Evolutionary conservation across 768 basidiomycete genomes (phyloP).

Genomic region (Steccherinum ochraceum): DNA sequence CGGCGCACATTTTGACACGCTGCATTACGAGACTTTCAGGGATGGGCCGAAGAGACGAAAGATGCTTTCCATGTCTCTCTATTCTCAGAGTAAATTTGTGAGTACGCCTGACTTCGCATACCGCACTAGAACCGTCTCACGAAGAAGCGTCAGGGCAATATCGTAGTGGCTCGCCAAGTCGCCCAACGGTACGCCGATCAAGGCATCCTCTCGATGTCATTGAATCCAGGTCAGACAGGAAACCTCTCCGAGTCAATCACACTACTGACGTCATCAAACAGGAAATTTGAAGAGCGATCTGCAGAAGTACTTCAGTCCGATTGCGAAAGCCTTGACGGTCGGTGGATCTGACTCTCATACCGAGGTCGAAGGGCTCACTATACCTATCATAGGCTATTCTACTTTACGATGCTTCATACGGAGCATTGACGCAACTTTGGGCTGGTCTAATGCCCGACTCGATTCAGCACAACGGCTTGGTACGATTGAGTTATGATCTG

Average conservation of each 20-base stretch:
- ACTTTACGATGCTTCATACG: conserved; percentile 24
- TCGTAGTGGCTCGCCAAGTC: conserved; percentile 38
- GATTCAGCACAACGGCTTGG: conserved; percentile 34
- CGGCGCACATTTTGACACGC: conserved; percentile 24
- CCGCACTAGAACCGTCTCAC: background rate
- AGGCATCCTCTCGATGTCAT: conserved; percentile 39
- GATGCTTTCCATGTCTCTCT: conserved; percentile 11
- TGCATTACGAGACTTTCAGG: conserved; percentile 34
- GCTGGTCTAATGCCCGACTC: conserved; percentile 33
- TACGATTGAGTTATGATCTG: no score
- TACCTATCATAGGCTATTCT: conserved; percentile 11
- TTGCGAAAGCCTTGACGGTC: conserved; percentile 9
- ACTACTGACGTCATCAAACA: background rate
- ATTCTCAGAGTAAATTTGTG: conserved; percentile 41
- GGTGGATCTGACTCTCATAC: conserved; percentile 1
- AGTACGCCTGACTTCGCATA: conserved; percentile 8
- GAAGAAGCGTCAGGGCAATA: conserved; percentile 40
- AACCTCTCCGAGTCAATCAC: background rate
- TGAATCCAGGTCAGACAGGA: conserved; percentile 43
- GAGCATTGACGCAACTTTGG: conserved; percentile 26
- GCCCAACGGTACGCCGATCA: conserved; percentile 33
- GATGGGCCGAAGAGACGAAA: conserved; percentile 21
- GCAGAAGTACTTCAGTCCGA: background rate
- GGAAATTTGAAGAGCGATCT: conserved; percentile 3
- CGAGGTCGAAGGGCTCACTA: background rate